Conservation (phyloP, 108 stramenopile genomes). For the Pseudonitzschia pungens region DNA sequence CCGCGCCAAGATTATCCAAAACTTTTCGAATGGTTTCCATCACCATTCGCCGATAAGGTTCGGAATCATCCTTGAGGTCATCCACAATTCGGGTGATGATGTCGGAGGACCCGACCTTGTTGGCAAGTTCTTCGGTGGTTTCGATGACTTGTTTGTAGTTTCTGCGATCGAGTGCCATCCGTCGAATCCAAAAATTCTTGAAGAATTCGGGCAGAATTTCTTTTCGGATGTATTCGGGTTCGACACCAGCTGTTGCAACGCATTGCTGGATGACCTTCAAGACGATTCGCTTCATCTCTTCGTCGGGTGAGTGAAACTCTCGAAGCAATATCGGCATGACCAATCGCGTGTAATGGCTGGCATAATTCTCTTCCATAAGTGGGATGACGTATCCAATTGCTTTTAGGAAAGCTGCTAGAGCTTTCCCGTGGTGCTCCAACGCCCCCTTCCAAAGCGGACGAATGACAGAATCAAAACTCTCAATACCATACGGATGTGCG, state of each 20-base stretch:
- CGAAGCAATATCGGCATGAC: slow-evolving; percentile 98
- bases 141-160: slow-evolving; percentile 98
- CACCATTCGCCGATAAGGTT: slow-evolving; percentile 99
- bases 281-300: slow-evolving; percentile 98
- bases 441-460: slow-evolving; percentile 99
- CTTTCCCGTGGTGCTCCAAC: slow-evolving; percentile 95
- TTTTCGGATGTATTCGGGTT: slow-evolving; percentile 94
- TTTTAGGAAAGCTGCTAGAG: slow-evolving; percentile 97
- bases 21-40: slow-evolving; percentile 97
- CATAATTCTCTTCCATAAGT: slow-evolving; percentile 98
- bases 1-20: slow-evolving; percentile 91
- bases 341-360: slow-evolving; percentile 97
- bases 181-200: slow-evolving; percentile 95
- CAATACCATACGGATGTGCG: slow-evolving; percentile 98
- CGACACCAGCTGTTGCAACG: slow-evolving; percentile 97
- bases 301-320: slow-evolving; percentile 95
- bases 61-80: slow-evolving; percentile 99
- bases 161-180: slow-evolving; percentile 98
- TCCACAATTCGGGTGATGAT: slow-evolving; percentile 95
- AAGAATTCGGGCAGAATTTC: slow-evolving; percentile 98
- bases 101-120: slow-evolving; percentile 97
- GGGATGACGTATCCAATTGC: slow-evolving; percentile 99
- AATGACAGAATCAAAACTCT: slow-evolving; percentile 98
- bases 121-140: slow-evolving; percentile 97
- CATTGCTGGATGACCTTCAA: slow-evolving; percentile 99